Conservation (phyloP, 441 rosid species). For the Raphanus hybrid region DNA sequence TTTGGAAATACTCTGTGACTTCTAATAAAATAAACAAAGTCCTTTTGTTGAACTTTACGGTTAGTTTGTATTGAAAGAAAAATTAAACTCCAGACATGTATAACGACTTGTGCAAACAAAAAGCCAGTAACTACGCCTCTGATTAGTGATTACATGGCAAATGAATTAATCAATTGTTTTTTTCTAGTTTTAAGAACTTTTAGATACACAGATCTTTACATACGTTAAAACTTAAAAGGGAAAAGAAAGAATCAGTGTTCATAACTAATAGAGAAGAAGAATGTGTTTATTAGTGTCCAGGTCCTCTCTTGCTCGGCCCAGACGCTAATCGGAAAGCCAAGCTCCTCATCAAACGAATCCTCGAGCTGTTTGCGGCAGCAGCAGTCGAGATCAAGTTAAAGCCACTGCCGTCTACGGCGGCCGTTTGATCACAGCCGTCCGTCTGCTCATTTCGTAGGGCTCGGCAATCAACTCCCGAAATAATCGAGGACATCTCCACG, state of each 20-base stretch:
- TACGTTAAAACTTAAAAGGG: background rate
- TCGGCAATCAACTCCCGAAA: conserved; percentile 52
- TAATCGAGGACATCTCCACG: conserved; percentile 44
- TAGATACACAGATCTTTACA: conserved; percentile 25
- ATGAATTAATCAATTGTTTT: conserved; percentile 21
- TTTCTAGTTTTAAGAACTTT: background rate
- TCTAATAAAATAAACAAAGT: no score
- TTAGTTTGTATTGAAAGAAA: background rate
- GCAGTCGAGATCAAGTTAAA: conserved; percentile 34
- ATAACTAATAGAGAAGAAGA: background rate
- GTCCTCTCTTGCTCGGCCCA: conserved; percentile 83
- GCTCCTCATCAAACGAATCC: conserved; percentile 41
- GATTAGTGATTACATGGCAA: conserved; percentile 31
- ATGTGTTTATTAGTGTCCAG: conserved; percentile 55
- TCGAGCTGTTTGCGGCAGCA: conserved; percentile 41
- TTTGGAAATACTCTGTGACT: no score
- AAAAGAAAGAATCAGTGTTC: background rate
- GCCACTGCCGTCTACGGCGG: conserved; percentile 28
- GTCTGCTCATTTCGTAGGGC: conserved; percentile 42
- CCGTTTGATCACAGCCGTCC: conserved; percentile 30
- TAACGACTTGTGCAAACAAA: conserved; percentile 36
- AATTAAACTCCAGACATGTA: conserved; percentile 34
- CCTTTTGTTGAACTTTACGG: no score
- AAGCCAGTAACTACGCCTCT: conserved; percentile 29
- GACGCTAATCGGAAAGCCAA: conserved; percentile 67